Evolutionary conservation across 1,284 basidiomycete species (phyloP).

Genomic region (Ustilago trichophora): DNA sequence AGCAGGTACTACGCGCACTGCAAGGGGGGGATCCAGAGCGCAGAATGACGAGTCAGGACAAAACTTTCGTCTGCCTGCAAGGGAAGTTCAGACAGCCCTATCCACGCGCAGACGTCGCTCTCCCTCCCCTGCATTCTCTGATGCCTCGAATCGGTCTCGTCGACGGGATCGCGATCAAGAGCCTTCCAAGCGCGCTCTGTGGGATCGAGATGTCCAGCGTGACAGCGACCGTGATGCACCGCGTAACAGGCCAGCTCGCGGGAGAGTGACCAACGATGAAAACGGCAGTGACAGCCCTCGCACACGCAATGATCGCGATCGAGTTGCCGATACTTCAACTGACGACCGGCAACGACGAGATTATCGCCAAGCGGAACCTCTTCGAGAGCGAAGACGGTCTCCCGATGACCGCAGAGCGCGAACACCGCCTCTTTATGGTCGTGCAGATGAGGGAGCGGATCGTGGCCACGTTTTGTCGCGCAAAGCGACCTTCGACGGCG

Average conservation of each 20-base stretch:
- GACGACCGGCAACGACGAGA: neutral
- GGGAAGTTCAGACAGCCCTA: slow-evolving; percentile 1
- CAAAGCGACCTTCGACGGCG: slow-evolving; percentile 18
- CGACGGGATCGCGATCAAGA: slow-evolving; percentile 12
- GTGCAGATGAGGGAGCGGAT: slow-evolving; percentile 13
- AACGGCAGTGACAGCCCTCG: neutral
- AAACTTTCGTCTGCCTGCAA: neutral
- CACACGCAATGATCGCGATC: neutral
- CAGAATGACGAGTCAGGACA: slow-evolving; percentile 4
- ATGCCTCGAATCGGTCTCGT: slow-evolving; percentile 16
- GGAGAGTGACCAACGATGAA: slow-evolving; percentile 19
- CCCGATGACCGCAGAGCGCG: slow-evolving; percentile 12
- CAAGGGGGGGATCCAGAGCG: slow-evolving; percentile 12
- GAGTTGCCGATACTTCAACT: neutral
- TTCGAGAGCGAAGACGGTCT: slow-evolving; percentile 6
- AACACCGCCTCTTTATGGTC: slow-evolving; percentile 7
- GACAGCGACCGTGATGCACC: slow-evolving; percentile 25
- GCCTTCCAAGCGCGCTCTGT: neutral
- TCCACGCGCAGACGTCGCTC: slow-evolving; percentile 9
- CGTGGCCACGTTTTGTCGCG: slow-evolving; percentile 29
- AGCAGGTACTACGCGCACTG: neutral
- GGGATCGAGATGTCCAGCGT: slow-evolving; percentile 7
- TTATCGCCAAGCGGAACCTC: too few species aligned
- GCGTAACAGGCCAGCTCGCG: slow-evolving; percentile 18
- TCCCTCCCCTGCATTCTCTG: slow-evolving; percentile 26